Evolutionary conservation across 345 rosid species (phyloP).

Genomic region (Moricandia moricandioides): DNA sequence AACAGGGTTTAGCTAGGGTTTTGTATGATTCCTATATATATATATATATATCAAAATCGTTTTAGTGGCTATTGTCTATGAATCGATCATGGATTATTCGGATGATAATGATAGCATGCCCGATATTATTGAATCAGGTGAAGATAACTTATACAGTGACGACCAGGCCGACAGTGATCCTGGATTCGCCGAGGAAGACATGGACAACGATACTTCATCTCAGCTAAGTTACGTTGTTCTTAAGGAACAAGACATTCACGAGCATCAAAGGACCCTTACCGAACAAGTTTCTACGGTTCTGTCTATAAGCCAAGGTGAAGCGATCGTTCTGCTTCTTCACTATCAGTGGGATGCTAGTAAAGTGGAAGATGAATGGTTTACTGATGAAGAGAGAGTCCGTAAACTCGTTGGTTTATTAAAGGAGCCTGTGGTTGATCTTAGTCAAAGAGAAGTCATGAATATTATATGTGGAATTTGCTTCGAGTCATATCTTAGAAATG

Average conservation of each 20-base stretch:
- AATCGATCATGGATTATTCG: constrained; percentile 44
- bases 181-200: constrained; percentile 41
- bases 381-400: constrained; percentile 68
- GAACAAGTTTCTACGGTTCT: constrained; percentile 61
- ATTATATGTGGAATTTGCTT: constrained; percentile 71
- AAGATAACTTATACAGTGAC: constrained; percentile 60
- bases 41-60: neutral
- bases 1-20: neutral
- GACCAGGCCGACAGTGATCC: constrained; percentile 38
- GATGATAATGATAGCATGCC: constrained; percentile 50
- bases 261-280: constrained; percentile 65
- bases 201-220: neutral
- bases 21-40: neutral
- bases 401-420: constrained; percentile 63
- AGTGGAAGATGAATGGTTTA: constrained; percentile 86
- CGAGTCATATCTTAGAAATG: constrained; percentile 42
- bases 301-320: constrained; percentile 51
- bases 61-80: neutral
- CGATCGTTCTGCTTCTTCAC: constrained; percentile 58
- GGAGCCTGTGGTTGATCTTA: constrained; percentile 41
- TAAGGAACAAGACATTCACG: constrained; percentile 60
- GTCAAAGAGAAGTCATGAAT: constrained; percentile 39
- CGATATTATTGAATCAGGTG: constrained; percentile 50
- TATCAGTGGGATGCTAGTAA: constrained; percentile 68
- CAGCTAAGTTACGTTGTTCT: constrained; percentile 59